phyloP scores from a whole-genome alignment of 2,329 filamentous ascomycete species.

The Lachnellula arida region DNA sequence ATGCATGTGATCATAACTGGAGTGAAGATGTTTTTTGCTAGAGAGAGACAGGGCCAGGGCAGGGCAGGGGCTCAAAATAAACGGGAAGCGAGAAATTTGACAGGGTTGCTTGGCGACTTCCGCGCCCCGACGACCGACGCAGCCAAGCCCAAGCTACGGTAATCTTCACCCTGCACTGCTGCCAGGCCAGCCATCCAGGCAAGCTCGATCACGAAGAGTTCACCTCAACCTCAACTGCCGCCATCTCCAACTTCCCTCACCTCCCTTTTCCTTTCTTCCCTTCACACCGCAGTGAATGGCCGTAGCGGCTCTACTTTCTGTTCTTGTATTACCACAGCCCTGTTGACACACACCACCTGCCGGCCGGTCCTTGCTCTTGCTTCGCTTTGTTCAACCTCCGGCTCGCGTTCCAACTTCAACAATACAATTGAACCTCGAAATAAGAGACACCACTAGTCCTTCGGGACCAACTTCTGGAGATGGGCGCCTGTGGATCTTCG shows the following conservation, averaged over 20 bases:
- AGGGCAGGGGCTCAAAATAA: not conserved
- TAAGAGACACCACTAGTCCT: slow-evolving; percentile 21
- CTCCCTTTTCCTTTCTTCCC: not conserved
- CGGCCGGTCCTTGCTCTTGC: slow-evolving; percentile 4
- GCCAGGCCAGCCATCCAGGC: slow-evolving; percentile 1
- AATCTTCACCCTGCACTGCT: not conserved
- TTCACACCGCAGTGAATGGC: slow-evolving; percentile 7
- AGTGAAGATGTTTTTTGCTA: not conserved
- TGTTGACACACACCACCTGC: slow-evolving; percentile 10
- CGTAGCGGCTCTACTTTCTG: slow-evolving; percentile 6
- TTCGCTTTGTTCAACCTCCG: slow-evolving; percentile 21
- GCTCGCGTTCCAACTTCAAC: slow-evolving; percentile 24
- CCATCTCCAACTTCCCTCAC: not conserved
- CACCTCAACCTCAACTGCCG: not conserved
- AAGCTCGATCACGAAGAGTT: slow-evolving; percentile 10
- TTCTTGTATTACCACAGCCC: slow-evolving; percentile 10
- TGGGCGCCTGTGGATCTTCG: slow-evolving; percentile 58
- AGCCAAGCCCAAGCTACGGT: not conserved
- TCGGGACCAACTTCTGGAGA: slow-evolving; percentile 37
- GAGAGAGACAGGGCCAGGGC: not conserved
- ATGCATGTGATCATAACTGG: slow-evolving; percentile 2
- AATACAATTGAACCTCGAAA: slow-evolving; percentile 24
- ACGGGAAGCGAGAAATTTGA: not conserved
- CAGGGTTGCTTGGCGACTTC: slow-evolving; percentile 1
- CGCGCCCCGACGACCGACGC: slow-evolving; percentile 2